These are phyloP conservation scores for Erigeron philadelphicus DNA, from an alignment of 140 eudicot species.

Conservation along the genomic window DNA sequence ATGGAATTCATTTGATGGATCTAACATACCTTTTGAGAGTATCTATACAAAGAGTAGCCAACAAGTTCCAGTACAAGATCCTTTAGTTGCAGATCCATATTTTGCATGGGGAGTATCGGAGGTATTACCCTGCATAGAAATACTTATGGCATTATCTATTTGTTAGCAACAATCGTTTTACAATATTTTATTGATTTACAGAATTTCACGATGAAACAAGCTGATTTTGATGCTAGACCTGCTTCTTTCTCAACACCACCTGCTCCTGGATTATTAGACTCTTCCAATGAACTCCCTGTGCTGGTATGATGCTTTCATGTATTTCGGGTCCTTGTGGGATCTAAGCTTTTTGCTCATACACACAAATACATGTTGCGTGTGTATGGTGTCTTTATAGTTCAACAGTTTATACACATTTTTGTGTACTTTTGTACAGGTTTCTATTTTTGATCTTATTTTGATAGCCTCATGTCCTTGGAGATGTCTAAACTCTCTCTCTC, in stretches of 20 bases:
- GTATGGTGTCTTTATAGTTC: not conserved
- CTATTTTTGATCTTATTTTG: not conserved
- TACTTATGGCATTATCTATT: not conserved
- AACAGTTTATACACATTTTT: not conserved
- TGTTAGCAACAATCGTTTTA: not conserved
- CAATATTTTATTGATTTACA: conserved; percentile 21
- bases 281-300: conserved; percentile 25
- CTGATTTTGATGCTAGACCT: conserved; percentile 24
- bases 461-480: not conserved
- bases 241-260: conserved; percentile 28
- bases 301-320: conserved; percentile 26
- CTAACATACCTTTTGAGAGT: conserved; percentile 25
- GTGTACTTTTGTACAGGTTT: not conserved
- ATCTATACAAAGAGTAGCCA: conserved; percentile 24
- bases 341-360: not conserved
- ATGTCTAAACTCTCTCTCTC: not conserved
- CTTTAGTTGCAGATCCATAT: conserved; percentile 36
- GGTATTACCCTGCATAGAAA: conserved; percentile 32
- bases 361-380: not conserved
- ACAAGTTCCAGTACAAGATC: conserved; percentile 34
- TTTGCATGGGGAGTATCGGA: conserved; percentile 32
- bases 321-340: not conserved
- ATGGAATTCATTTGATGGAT: conserved; percentile 68
- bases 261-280: conserved; percentile 18
- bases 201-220: conserved; percentile 26